phyloP scores from a whole-genome alignment of 192 early-diverging fungal genomes.

The Lunasporangiospora selenospora region DNA sequence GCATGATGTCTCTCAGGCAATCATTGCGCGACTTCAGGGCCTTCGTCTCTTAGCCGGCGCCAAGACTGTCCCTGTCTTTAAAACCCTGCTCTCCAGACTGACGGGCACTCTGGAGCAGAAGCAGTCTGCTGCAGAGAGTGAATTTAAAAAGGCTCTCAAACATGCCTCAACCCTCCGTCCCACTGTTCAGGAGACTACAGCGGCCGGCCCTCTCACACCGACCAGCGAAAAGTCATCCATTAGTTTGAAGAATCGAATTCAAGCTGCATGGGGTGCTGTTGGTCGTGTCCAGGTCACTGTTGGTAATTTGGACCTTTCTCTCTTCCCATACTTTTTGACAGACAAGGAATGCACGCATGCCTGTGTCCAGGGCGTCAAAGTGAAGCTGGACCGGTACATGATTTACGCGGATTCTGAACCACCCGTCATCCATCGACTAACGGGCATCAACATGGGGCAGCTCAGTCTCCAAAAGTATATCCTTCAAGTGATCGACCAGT shows the following conservation, averaged over 20 bases:
- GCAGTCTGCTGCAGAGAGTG: slow-evolving; percentile 23
- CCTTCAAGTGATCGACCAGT: slow-evolving; percentile 15
- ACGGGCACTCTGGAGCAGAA: slow-evolving; percentile 35
- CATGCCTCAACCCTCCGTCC: slow-evolving; percentile 17
- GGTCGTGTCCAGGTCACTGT: slow-evolving; percentile 30
- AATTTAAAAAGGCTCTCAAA: slow-evolving; percentile 26
- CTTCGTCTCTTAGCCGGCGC: slow-evolving; percentile 30
- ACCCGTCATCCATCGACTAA: slow-evolving; percentile 25
- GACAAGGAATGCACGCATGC: slow-evolving; percentile 48
- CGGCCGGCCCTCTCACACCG: neutral
- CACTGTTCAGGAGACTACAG: neutral
- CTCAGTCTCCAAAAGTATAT: slow-evolving; percentile 39
- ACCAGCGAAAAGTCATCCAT: neutral
- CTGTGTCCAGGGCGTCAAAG: slow-evolving; percentile 27
- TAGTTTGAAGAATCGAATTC: neutral
- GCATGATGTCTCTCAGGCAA: slow-evolving; percentile 19
- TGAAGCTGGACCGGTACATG: slow-evolving; percentile 20
- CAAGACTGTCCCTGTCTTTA: slow-evolving; percentile 45
- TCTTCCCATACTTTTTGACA: slow-evolving; percentile 43
- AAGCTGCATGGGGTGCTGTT: slow-evolving; percentile 23
- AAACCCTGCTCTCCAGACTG: slow-evolving; percentile 21
- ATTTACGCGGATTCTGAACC: neutral
- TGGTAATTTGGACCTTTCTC: slow-evolving; percentile 27
- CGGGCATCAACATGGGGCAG: slow-evolving; percentile 5
- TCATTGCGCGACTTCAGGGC: slow-evolving; percentile 23